Conservation (phyloP, 768 basidiomycete species). For the Lentinus tigrinus region DNA sequence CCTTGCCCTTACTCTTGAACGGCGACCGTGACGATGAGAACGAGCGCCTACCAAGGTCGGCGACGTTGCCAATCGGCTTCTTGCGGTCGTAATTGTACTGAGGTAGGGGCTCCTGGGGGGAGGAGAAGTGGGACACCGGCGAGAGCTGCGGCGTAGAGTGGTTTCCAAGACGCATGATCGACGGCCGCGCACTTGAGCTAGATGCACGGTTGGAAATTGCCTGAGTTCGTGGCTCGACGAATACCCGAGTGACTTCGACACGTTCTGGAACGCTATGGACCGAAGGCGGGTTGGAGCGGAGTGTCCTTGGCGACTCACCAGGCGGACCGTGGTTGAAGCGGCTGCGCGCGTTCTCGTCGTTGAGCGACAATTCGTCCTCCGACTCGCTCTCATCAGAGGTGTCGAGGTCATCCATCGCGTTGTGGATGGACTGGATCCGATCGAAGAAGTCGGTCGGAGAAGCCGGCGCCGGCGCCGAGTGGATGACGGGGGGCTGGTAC, state of each 20-base stretch:
- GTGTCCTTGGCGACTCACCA: background rate
- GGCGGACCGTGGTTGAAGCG: constrained; percentile 11
- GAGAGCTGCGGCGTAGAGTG: constrained; percentile 67
- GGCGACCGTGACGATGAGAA: constrained; percentile 34
- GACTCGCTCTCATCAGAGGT: constrained; percentile 47
- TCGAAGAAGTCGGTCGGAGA: constrained; percentile 77
- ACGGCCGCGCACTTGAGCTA: constrained; percentile 32
- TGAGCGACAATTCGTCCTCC: constrained; percentile 24
- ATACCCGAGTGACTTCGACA: constrained; percentile 20
- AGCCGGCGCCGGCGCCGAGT: constrained; percentile 62
- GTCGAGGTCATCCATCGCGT: constrained; percentile 73
- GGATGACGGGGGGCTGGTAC: constrained; percentile 43
- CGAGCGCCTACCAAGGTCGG: constrained; percentile 35
- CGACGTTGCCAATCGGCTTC: constrained; percentile 54
- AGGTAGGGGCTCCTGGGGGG: constrained; percentile 18
- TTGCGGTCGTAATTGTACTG: constrained; percentile 36
- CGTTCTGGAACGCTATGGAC: background rate
- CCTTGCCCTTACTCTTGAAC: constrained; percentile 39
- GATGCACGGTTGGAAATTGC: constrained; percentile 29
- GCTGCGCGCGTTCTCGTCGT: constrained; percentile 10
- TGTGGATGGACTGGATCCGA: constrained; percentile 59
- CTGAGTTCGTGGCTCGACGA: constrained; percentile 36
- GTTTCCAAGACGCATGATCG: constrained; percentile 66
- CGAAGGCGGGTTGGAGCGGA: background rate
- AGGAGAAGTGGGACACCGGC: constrained; percentile 17